Evolutionary conservation across 75 land plant genomes (phyloP), one percentile per base, ranked within the genome.

Genomic region (Sequoiadendron giganteum): DNA sequence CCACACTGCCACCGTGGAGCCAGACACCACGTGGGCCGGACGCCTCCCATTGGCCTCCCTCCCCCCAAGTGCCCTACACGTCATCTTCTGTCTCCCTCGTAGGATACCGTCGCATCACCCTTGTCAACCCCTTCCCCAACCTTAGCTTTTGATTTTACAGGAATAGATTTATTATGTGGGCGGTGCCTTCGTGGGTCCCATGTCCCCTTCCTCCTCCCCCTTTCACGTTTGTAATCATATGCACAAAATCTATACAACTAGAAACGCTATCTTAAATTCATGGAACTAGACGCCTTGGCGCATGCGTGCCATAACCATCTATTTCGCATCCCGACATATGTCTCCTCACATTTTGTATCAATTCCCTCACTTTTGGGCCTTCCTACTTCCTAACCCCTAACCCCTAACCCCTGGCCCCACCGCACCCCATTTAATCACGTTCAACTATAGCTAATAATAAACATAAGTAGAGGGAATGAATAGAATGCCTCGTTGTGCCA

Each of bases 71-170:
- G 68, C 40, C 86, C 11, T 4, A 10, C 58, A 52, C 65, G 68
- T 82, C 84, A 56, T 49, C 38, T 9, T 34, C 72, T 85, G 61
- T 54, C 65, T 16, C 86, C 86, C 86, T 85, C 42, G 2, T 30
- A 38, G 86, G 86, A 54, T 28, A 54, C 65, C 86, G 65, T 85
- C 86, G 65, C 86, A 85, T 85, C 86, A 55, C n/a, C 65, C 39
- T 18, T 56, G 86, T 85, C 58, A 84, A n/a, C 36, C 2, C 18
- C 58, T 48, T 70, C 7, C 39, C 21, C 61, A 21, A 34, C 82
- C 40, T 38, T 30, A 76, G 19, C 61, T 25, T 65, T 65, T 65
- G 28, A 61, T 61, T 72, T 72, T 30, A 14, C 30, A n/a, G 76
- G 13, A 34, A 75, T 34, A 75, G 13, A 32, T 75, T 52, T 11